Percentiles rank a stretch among this genome's conserved stretches.
These are phyloP conservation scores for Plectosphaerella plurivora DNA, from an alignment of 2,329 filamentous ascomycete species.

Conservation along the genomic window DNA sequence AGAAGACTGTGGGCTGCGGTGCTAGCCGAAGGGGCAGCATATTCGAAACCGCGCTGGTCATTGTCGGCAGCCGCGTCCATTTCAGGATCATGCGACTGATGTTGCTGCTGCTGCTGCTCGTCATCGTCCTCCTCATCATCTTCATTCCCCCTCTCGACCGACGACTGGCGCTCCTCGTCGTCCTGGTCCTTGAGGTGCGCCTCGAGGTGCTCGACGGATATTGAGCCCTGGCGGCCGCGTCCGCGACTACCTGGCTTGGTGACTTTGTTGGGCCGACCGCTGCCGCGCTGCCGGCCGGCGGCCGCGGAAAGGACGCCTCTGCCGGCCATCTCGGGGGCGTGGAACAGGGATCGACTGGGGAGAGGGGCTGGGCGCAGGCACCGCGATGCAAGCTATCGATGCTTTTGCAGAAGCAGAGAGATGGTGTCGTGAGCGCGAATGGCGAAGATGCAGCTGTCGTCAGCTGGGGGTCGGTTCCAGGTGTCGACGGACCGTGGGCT, in stretches of 20 bases:
- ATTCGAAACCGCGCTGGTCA: background rate
- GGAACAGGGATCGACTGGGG: background rate
- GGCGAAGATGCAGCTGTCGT: constrained; percentile 9
- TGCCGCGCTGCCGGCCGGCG: constrained; percentile 18
- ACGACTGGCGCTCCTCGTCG: constrained; percentile 57
- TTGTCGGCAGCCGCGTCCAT: background rate
- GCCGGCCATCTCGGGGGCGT: constrained; percentile 8
- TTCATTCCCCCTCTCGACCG: background rate
- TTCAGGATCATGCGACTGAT: background rate
- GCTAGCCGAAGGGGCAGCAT: background rate
- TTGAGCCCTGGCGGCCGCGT: constrained; percentile 20
- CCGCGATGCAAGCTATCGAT: background rate
- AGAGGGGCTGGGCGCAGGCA: background rate
- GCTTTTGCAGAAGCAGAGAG: background rate
- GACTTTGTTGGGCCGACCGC: constrained; percentile 37
- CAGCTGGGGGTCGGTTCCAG: constrained; percentile 6
- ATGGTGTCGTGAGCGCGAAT: background rate
- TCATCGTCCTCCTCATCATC: background rate
- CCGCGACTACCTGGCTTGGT: constrained; percentile 28
- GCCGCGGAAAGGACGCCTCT: constrained; percentile 6
- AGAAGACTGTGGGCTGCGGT: constrained; percentile 34
- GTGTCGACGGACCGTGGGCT: background rate
- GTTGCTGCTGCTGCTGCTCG: background rate
- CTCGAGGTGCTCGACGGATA: constrained; percentile 8
- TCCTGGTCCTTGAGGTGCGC: constrained; percentile 29